Conservation (phyloP, 2,329 filamentous ascomycete genomes). For the Beauveria sp. region DNA sequence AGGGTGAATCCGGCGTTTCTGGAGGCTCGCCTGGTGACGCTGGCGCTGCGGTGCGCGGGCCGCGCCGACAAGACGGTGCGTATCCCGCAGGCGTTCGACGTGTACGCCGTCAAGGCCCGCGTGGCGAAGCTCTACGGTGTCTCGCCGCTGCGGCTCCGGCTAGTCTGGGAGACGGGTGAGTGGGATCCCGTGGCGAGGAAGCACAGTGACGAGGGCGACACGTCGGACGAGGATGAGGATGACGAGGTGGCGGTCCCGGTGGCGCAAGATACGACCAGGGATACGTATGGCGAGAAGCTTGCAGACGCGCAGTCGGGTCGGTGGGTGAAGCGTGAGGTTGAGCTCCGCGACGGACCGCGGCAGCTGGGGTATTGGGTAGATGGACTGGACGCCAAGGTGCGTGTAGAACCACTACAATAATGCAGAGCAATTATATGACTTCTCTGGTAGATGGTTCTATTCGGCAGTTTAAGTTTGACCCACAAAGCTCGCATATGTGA, state of each 20-base stretch:
- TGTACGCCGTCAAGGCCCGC: conserved; percentile 75
- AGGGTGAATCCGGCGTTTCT: conserved; percentile 70
- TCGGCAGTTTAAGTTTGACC: too few species aligned
- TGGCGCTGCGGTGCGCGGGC: conserved; percentile 39
- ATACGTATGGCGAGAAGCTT: conserved; percentile 20
- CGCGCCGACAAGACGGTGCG: conserved; percentile 28
- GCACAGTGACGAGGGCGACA: conserved; percentile 45
- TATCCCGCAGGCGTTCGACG: conserved; percentile 70
- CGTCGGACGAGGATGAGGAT: conserved; percentile 38
- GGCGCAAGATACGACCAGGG: conserved; percentile 5
- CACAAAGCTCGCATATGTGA: too few species aligned
- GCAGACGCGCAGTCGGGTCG: conserved; percentile 37
- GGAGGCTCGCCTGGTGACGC: conserved; percentile 66
- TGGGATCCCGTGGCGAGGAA: conserved; percentile 70
- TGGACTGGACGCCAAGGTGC: conserved; percentile 58
- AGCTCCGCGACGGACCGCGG: conserved; percentile 70
- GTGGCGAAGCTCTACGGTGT: conserved; percentile 63
- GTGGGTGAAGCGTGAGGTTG: conserved; percentile 71
- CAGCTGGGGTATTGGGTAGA: conserved; percentile 80
- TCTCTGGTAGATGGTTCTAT: background rate
- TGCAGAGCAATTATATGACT: background rate
- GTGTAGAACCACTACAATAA: conserved; percentile 49
- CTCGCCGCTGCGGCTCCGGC: conserved; percentile 52
- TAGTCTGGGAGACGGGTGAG: conserved; percentile 88
- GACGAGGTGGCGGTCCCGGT: background rate